These are phyloP conservation scores for Chrysanthemum lavandulifolium DNA, from an alignment of 129 eudicot genomes.

Conservation along the genomic window DNA sequence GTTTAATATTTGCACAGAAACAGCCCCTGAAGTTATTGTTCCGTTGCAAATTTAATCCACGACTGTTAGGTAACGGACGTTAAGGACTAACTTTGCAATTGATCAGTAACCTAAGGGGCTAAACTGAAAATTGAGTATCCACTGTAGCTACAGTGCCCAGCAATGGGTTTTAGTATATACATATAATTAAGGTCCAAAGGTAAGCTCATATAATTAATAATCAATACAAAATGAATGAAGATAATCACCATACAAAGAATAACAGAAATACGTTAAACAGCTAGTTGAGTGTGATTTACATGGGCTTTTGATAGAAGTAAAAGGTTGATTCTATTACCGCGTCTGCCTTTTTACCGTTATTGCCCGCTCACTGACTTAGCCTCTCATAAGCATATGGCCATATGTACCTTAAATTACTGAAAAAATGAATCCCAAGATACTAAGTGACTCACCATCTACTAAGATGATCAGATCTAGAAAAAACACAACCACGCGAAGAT, in stretches of 20 bases:
- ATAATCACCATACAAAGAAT: not conserved
- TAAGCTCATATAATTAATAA: conserved; percentile 4
- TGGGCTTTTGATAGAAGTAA: not conserved
- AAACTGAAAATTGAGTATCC: no score
- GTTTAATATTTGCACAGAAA: no score
- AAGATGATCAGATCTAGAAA: not conserved
- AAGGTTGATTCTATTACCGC: not conserved
- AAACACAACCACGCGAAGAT: not conserved
- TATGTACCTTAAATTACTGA: no score
- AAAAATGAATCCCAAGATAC: not conserved
- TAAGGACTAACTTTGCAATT: no score
- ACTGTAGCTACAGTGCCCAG: no score
- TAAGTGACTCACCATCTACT: not conserved
- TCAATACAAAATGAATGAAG: not conserved
- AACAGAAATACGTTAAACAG: not conserved
- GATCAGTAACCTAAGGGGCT: no score
- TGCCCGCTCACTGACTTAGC: not conserved
- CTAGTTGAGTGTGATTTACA: conserved; percentile 12
- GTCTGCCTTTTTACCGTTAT: not conserved
- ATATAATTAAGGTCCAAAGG: not conserved
- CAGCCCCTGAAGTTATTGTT: no score
- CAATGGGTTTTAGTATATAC: no score
- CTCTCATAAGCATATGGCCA: not conserved
- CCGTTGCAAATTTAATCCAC: no score
- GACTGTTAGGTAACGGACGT: no score